Percentiles rank a stretch among this genome's conserved stretches.
phyloP scores from a whole-genome alignment of 352 stramenopile species.

The Albugo candida region DNA sequence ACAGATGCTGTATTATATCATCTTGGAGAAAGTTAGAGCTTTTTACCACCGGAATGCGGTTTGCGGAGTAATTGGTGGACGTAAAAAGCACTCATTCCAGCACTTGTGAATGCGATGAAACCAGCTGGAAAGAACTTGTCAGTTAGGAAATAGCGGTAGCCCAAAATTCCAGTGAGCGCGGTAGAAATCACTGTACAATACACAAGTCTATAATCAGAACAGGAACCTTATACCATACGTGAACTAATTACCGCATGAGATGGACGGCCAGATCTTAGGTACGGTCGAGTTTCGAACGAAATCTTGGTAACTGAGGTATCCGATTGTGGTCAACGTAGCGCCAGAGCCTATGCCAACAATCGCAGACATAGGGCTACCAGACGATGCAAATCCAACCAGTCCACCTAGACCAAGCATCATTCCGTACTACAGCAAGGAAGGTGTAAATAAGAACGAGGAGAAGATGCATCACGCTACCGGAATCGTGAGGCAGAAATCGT shows the following conservation, averaged over 20 bases:
- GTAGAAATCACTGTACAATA: slow-evolving; percentile 24
- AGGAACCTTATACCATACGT: too few species aligned
- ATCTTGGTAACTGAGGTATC: slow-evolving; percentile 69
- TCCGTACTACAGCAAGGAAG: slow-evolving; percentile 31
- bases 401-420: slow-evolving; percentile 46
- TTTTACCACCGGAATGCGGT: too few species aligned
- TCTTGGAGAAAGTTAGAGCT: too few species aligned
- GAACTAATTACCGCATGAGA: slow-evolving; percentile 23
- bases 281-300: slow-evolving; percentile 49
- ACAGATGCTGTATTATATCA: too few species aligned
- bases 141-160: slow-evolving; percentile 53
- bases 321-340: slow-evolving; percentile 54
- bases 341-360: slow-evolving; percentile 40
- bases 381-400: slow-evolving; percentile 56
- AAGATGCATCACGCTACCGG: slow-evolving; percentile 24
- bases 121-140: slow-evolving; percentile 51
- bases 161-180: slow-evolving; percentile 54
- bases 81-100: slow-evolving; percentile 67
- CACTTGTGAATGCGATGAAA: slow-evolving; percentile 34
- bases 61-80: slow-evolving; percentile 43
- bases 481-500: slow-evolving; percentile 78
- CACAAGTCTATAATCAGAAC: background rate
- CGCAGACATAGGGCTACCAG: slow-evolving; percentile 41
- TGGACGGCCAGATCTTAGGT: slow-evolving; percentile 60
- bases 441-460: background rate